phyloP scores from a whole-genome alignment of 208 protist species.

The Leishmania tropica region DNA sequence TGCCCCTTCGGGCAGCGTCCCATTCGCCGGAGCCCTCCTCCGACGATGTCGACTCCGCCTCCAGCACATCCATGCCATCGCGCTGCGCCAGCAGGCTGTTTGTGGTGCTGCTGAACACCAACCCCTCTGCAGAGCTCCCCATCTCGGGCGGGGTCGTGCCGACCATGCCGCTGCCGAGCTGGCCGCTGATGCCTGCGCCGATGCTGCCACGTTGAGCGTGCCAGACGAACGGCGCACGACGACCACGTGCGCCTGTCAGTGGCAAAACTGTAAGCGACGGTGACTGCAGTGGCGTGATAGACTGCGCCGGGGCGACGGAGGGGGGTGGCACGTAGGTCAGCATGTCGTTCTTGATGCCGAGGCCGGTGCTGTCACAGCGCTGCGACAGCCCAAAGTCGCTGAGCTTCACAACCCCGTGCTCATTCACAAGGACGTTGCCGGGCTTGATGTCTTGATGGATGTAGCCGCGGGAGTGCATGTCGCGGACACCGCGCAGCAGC shows the following conservation, averaged over 20 bases:
- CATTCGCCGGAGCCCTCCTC: not conserved
- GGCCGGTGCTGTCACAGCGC: slow-evolving; percentile 44
- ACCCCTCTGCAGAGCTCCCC: slow-evolving; percentile 2
- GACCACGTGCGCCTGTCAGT: not conserved
- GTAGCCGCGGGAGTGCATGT: slow-evolving; percentile 86
- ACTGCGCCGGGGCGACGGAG: slow-evolving; percentile 27
- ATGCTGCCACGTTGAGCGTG: slow-evolving; percentile 2
- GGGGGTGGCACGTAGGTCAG: slow-evolving; percentile 23
- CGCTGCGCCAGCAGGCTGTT: slow-evolving; percentile 26
- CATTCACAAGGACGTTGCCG: slow-evolving; percentile 86
- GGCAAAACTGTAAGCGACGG: slow-evolving; percentile 11
- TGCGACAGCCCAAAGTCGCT: slow-evolving; percentile 96
- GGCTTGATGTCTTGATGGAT: slow-evolving; percentile 94
- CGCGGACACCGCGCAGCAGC: slow-evolving; percentile 75
- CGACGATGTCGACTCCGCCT: slow-evolving; percentile 27
- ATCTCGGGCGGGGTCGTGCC: slow-evolving; percentile 14
- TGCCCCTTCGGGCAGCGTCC: not conserved
- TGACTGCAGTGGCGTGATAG: slow-evolving; percentile 41
- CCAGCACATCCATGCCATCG: slow-evolving; percentile 36
- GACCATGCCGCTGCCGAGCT: not conserved
- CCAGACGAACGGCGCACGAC: not conserved
- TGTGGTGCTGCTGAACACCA: slow-evolving; percentile 8
- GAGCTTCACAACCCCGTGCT: slow-evolving; percentile 85
- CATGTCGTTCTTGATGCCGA: slow-evolving; percentile 26
- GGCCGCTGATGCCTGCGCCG: not conserved